phyloP scores from a whole-genome alignment of 495 filamentous ascomycete species.

The Aspergillus baeticus region DNA sequence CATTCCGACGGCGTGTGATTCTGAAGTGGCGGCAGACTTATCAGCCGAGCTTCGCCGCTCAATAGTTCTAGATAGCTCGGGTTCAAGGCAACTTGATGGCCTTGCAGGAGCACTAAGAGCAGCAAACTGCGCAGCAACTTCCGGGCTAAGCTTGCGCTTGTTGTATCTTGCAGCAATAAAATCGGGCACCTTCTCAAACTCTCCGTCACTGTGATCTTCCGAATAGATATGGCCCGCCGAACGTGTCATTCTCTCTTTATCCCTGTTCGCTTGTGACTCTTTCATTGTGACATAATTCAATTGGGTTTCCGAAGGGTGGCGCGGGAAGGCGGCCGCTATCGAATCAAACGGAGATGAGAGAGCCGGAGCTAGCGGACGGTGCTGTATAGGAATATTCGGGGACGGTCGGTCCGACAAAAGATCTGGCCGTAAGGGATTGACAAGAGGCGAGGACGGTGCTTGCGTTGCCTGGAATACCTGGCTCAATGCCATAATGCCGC shows the following conservation, averaged over 20 bases:
- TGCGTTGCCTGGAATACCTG: conserved; percentile 53
- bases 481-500: conserved; percentile 48
- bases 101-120: conserved; percentile 37
- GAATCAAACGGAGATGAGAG: conserved; percentile 43
- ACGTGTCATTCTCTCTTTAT: conserved; percentile 41
- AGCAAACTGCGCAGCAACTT: conserved; percentile 40
- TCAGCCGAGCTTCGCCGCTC: conserved; percentile 10
- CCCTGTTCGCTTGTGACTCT: conserved; percentile 45
- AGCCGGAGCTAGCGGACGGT: conserved; percentile 32
- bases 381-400: conserved; percentile 49
- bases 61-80: neutral
- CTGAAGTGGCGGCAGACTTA: neutral
- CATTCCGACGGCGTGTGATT: conserved; percentile 19
- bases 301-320: conserved; percentile 47
- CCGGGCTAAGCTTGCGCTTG: conserved; percentile 35
- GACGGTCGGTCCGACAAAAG: conserved; percentile 50
- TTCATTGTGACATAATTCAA: conserved; percentile 50
- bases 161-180: conserved; percentile 41
- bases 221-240: conserved; percentile 38
- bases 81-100: conserved; percentile 14
- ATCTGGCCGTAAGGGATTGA: conserved; percentile 38
- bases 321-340: conserved; percentile 31
- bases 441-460: conserved; percentile 51
- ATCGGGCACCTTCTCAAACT: conserved; percentile 46
- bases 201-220: conserved; percentile 44